Conservation (phyloP, 768 basidiomycete species). For the Chalciporus sphaerocephalus region DNA sequence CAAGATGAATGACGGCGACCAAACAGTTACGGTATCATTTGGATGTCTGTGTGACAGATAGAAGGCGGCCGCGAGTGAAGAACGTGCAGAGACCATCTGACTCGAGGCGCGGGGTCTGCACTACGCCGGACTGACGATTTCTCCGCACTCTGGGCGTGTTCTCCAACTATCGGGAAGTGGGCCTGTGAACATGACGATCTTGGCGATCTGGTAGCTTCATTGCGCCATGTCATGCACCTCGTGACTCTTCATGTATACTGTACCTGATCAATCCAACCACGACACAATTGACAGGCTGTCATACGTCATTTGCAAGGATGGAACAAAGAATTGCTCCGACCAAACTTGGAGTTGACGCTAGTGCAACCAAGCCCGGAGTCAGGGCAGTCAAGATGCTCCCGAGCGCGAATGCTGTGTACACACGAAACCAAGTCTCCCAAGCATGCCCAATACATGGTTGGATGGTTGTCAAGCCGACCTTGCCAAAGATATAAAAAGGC, state of each 20-base stretch:
- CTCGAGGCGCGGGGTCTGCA: not conserved
- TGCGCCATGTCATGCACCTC: slow-evolving; percentile 11
- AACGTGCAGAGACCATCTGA: slow-evolving; percentile 6
- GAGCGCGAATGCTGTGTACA: slow-evolving; percentile 5
- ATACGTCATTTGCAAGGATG: not conserved
- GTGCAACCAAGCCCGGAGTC: not conserved
- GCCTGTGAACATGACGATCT: slow-evolving; percentile 10
- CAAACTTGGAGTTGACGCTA: not conserved
- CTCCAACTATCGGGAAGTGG: not conserved
- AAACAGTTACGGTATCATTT: slow-evolving; percentile 7
- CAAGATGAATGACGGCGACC: not conserved
- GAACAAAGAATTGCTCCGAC: not conserved
- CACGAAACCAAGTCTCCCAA: not conserved
- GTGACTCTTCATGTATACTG: slow-evolving; percentile 9
- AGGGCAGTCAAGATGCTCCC: not conserved
- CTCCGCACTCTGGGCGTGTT: not conserved
- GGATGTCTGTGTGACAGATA: slow-evolving; percentile 9
- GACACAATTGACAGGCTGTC: not conserved
- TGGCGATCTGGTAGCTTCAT: slow-evolving; percentile 16
- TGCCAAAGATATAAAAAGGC: not conserved
- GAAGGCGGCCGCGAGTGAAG: slow-evolving; percentile 10
- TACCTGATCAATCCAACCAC: slow-evolving; percentile 6
- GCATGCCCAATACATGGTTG: not conserved
- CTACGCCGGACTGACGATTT: not conserved
- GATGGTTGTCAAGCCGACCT: slow-evolving; percentile 8